A percentile compares a stretch with the other conserved stretches of the same genome.
Evolutionary conservation across 225 moss, liverwort and hornwort genomes (phyloP).

Genomic region (Polytrichum commune): DNA sequence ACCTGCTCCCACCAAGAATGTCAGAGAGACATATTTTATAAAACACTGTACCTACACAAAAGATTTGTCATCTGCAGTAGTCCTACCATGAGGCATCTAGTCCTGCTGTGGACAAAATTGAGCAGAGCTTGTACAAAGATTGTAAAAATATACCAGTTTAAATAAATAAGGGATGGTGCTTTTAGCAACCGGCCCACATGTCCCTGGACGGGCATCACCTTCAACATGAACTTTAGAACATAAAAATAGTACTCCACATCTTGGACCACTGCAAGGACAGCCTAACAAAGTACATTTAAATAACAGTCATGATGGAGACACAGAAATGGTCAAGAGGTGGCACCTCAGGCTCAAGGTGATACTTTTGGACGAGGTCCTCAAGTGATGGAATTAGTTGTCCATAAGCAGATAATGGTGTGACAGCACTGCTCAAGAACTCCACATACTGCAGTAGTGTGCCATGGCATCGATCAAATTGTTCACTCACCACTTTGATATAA

Average conservation of each 20-base stretch:
- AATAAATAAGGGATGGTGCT: too few species aligned
- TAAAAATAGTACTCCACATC: background rate
- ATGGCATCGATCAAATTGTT: constrained; percentile 98
- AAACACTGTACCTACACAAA: too few species aligned
- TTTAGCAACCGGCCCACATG: too few species aligned
- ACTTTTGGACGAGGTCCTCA: constrained; percentile 95
- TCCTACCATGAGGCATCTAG: too few species aligned
- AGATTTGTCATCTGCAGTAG: too few species aligned
- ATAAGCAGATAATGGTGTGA: constrained; percentile 81
- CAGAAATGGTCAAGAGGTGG: background rate
- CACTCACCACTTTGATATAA: constrained; percentile 97
- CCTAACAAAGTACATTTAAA: background rate
- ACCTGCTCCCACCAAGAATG: constrained; percentile 50
- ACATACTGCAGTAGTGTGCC: constrained; percentile 98
- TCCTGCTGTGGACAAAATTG: too few species aligned
- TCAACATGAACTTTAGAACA: background rate
- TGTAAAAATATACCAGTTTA: too few species aligned
- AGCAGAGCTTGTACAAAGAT: too few species aligned
- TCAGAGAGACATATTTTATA: background rate
- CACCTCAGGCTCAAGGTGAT: constrained; percentile 97
- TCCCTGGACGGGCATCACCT: background rate
- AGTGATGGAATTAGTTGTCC: constrained; percentile 90
- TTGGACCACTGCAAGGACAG: too few species aligned
- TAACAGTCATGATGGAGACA: background rate
- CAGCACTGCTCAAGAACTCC: constrained; percentile 89